Conservation (phyloP, 345 rosid genomes). For the Capsella bursapastoris region DNA sequence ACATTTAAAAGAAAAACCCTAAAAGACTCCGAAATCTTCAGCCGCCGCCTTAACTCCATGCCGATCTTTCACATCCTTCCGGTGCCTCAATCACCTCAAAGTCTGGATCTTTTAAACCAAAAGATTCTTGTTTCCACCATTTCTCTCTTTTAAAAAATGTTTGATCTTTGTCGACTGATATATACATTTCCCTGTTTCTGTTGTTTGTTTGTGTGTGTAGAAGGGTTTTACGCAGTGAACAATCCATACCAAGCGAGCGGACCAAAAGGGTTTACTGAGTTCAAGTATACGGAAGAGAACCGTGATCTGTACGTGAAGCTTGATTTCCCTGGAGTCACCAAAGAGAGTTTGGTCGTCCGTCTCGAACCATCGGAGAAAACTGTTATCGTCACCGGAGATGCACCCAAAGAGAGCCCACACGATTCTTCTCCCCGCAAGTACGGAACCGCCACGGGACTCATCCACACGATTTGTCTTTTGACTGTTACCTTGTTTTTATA, state of each 20-base stretch:
- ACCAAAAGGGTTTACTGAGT: slow-evolving; percentile 39
- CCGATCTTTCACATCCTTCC: background rate
- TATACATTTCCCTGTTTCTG: background rate
- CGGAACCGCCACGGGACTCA: slow-evolving; percentile 9
- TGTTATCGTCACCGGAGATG: background rate
- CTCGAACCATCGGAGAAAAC: background rate
- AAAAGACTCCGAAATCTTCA: background rate
- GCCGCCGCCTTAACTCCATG: background rate
- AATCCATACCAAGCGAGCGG: slow-evolving; percentile 35
- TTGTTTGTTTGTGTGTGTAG: background rate
- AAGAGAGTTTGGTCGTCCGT: background rate
- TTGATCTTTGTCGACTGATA: background rate
- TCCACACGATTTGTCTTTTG: no score
- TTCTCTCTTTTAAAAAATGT: background rate
- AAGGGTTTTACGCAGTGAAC: slow-evolving; percentile 34
- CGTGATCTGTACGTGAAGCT: slow-evolving; percentile 19
- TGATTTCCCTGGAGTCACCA: slow-evolving; percentile 28
- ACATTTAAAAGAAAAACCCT: no score
- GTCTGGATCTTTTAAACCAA: background rate
- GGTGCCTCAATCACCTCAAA: background rate
- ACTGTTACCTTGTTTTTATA: no score
- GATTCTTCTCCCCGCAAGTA: slow-evolving; percentile 15
- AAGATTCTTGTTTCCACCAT: background rate
- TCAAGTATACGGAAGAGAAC: slow-evolving; percentile 13
- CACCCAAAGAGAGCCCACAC: slow-evolving; percentile 12